Percentiles rank a stretch among this genome's conserved stretches.
Conservation (phyloP, 371 early-diverging fungal species). For the Paraphysoderma sedebokerense region DNA sequence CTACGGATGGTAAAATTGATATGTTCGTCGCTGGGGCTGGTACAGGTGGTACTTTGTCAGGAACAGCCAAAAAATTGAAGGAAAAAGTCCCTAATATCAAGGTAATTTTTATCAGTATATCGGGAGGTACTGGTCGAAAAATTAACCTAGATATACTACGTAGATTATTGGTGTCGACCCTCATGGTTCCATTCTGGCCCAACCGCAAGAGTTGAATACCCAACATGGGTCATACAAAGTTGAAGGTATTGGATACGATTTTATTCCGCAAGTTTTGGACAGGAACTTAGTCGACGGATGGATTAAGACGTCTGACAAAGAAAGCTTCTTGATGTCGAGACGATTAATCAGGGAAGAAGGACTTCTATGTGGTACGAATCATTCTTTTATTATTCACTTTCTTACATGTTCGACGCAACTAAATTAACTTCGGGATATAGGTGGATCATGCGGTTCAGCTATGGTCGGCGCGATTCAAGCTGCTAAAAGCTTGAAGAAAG, state of each 20-base stretch:
- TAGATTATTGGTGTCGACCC: constrained; percentile 89
- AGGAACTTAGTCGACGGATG: constrained; percentile 70
- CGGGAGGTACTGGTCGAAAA: neutral
- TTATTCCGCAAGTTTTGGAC: constrained; percentile 81
- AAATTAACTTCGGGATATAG: no score
- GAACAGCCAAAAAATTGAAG: constrained; percentile 81
- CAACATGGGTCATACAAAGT: constrained; percentile 40
- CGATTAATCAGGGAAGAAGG: constrained; percentile 93
- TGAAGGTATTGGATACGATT: constrained; percentile 97
- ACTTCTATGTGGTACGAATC: constrained; percentile 37
- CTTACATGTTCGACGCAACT: constrained; percentile 14
- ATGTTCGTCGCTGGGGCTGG: constrained; percentile 93
- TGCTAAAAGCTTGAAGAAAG: constrained; percentile 60
- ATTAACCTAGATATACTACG: neutral
- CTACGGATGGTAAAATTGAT: constrained; percentile 79
- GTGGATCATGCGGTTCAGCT: constrained; percentile 90
- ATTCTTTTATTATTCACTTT: neutral
- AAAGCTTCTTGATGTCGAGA: constrained; percentile 84
- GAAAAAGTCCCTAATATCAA: constrained; percentile 71
- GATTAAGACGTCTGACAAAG: constrained; percentile 86
- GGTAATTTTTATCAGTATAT: constrained; percentile 18
- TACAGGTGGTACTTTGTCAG: constrained; percentile 95
- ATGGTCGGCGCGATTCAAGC: constrained; percentile 68
- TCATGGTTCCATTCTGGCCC: constrained; percentile 80
- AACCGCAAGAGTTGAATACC: constrained; percentile 59